Base-by-base conservation (phyloP, 192 early-diverging fungal genomes). In the Lunasporangiospora selenospora region DNA sequence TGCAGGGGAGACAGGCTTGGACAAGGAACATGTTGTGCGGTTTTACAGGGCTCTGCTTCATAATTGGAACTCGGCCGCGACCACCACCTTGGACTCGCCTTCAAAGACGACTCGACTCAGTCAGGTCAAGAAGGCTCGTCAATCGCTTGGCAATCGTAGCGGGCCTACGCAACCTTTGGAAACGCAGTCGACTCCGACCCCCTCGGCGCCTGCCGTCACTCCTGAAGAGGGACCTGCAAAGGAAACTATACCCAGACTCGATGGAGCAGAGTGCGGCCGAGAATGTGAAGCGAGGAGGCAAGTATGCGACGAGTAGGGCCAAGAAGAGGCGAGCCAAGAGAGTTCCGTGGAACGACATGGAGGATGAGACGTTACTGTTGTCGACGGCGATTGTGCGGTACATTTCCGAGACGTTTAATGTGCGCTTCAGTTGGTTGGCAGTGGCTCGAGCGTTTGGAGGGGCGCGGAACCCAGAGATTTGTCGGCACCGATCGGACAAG, bases 401-500 rank as follows among this genome's bases (percentile, higher is more conserved):
- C 37, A 52, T 73, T 11, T 39, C 69, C 2, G 55, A 43, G 10
- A 43, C 59, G 11, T 51, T 23, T 24, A 62, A 58, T 23, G 31
- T 29, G 23, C 62, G 61, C 2, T 73, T 63, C 52, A 73, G 69
- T 30, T 73, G 69, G 69, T 10, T 21, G 15, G 51, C 53, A 29
- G 53, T 62, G 3, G 48, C 66, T 4, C 16, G 50, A 0, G 52
- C 53, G 0, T 32, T 73, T n/a, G 9, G 42, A 15, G 58, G 38
- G 12, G 21, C 23, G 2, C 53, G 60, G 6, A 41, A 13, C 6
- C 33, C 53, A 23, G 54, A 58, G 43, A 47, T 62, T 31, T 73
- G 69, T 19, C 69, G 69, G 15, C 69, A 73, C 47, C 69, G 69
- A 24, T 57, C n/a, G 15, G 54, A 38, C 36, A 62, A 63, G 39